A percentile compares a stretch with the other conserved stretches of the same genome.
These are phyloP conservation scores for Talaromyces sp. DNA, from an alignment of 2,329 filamentous ascomycete genomes.

Conservation along the genomic window DNA sequence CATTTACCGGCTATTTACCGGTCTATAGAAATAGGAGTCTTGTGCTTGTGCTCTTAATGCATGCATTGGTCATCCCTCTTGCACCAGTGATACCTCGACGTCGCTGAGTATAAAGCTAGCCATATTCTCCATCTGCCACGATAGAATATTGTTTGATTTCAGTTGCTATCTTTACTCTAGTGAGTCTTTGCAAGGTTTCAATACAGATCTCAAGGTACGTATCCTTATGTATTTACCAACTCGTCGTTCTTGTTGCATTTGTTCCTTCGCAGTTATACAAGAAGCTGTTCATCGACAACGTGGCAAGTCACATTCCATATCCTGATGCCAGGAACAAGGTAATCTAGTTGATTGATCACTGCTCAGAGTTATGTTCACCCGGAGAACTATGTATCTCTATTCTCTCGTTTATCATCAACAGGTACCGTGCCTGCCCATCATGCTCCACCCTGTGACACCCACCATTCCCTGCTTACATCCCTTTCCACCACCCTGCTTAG, in stretches of 20 bases:
- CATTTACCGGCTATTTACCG: neutral
- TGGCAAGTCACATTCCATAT: constrained; percentile 10
- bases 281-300: constrained; percentile 4
- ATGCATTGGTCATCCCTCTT: neutral
- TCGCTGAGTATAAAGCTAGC: neutral
- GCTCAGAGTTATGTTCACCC: neutral
- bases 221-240: neutral
- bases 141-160: neutral
- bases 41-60: neutral
- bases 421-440: constrained; percentile 8
- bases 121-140: neutral
- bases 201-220: neutral
- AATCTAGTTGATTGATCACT: neutral
- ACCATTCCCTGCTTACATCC: neutral
- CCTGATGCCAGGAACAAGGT: constrained; percentile 1
- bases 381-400: neutral
- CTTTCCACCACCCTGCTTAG: neutral
- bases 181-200: too few relatives aligned
- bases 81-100: neutral
- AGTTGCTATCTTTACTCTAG: too few relatives aligned
- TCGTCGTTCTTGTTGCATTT: constrained; percentile 1
- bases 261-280: neutral
- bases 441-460: constrained; percentile 6
- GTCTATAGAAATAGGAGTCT: neutral
- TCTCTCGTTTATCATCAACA: neutral